Percentiles rank a stretch among this genome's conserved stretches.
These are phyloP conservation scores for Laguncularia racemosa DNA, from an alignment of 345 rosid species.

Conservation along the genomic window DNA sequence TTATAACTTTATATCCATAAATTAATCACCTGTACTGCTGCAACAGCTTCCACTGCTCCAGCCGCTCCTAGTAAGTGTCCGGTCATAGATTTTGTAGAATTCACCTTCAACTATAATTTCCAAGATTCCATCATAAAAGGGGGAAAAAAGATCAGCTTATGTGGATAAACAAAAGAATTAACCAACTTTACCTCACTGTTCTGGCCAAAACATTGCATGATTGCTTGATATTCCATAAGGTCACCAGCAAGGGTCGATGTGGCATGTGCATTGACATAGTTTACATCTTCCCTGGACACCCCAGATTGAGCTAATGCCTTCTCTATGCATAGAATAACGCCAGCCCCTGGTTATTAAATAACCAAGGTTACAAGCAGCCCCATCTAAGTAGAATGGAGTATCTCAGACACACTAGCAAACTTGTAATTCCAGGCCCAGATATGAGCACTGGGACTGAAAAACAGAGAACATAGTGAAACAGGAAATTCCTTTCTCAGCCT, in stretches of 20 bases:
- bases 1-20: not conserved
- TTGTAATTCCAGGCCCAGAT: too few relatives aligned
- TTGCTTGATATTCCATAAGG: conserved; percentile 73
- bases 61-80: conserved; percentile 95
- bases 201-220: conserved; percentile 71
- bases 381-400: too few relatives aligned
- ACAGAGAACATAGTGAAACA: too few relatives aligned
- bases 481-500: too few relatives aligned
- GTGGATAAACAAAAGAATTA: not conserved
- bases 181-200: conserved; percentile 50
- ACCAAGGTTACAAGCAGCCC: not conserved
- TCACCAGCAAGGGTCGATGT: conserved; percentile 91
- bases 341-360: conserved; percentile 44
- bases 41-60: conserved; percentile 92
- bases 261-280: conserved; percentile 93
- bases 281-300: conserved; percentile 40
- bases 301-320: conserved; percentile 76
- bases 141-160: not conserved
- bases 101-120: conserved; percentile 55
- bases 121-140: conserved; percentile 7
- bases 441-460: too few relatives aligned
- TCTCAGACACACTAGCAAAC: too few relatives aligned
- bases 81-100: conserved; percentile 91
- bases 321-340: conserved; percentile 78
- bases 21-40: conserved; percentile 65